These are phyloP conservation scores for Cercospora sp. DNA, from an alignment of 2,329 filamentous ascomycete genomes.

Conservation along the genomic window DNA sequence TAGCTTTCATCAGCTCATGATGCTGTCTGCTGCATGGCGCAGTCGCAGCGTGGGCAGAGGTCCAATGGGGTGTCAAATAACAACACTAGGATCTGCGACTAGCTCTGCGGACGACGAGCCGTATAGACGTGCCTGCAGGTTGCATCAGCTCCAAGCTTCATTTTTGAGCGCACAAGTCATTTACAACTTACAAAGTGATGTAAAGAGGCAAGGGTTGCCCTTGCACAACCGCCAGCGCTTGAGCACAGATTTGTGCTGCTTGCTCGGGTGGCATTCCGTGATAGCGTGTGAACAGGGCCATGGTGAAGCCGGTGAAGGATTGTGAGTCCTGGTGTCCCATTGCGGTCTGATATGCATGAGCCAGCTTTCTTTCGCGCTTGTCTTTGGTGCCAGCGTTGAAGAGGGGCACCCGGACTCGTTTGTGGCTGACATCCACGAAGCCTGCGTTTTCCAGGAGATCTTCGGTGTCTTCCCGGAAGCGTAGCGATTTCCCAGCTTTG, in stretches of 20 bases:
- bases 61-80: neutral
- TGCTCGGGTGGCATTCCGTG: constrained; percentile 59
- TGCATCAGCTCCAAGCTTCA: constrained; percentile 17
- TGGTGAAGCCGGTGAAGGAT: constrained; percentile 33
- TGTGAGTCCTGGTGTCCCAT: constrained; percentile 48
- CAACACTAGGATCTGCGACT: neutral
- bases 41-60: neutral
- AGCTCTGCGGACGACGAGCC: constrained; percentile 44
- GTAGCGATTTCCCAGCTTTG: constrained; percentile 63
- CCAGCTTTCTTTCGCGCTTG: constrained; percentile 65
- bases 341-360: constrained; percentile 80
- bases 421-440: constrained; percentile 70
- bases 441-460: constrained; percentile 67
- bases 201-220: constrained; percentile 47
- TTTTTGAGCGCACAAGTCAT: neutral
- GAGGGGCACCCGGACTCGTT: constrained; percentile 71
- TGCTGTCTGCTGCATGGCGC: neutral
- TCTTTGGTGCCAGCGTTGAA: constrained; percentile 60
- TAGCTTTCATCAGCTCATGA: neutral
- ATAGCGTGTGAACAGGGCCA: constrained; percentile 59
- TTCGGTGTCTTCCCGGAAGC: constrained; percentile 63
- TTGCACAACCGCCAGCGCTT: constrained; percentile 49
- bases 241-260: constrained; percentile 64
- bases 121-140: constrained; percentile 49
- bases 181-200: constrained; percentile 68